These are phyloP conservation scores for Fomitiporia mediterranea DNA, from an alignment of 1,284 basidiomycete genomes.

Conservation along the genomic window DNA sequence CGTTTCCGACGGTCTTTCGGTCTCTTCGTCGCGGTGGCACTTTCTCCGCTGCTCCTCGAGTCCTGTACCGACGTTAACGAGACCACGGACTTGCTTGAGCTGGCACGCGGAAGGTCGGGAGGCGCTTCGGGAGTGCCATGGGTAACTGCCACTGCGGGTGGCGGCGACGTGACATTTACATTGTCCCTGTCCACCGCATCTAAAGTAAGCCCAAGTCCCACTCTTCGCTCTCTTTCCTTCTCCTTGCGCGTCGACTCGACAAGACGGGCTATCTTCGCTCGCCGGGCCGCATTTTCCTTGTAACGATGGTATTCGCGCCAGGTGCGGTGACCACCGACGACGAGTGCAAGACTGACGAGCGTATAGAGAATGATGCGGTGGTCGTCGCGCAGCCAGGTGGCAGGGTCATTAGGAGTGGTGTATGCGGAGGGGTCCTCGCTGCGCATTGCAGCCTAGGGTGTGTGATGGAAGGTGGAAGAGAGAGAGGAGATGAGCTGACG, in stretches of 20 bases:
- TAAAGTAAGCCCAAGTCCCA: neutral
- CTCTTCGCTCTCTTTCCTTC: constrained; percentile 9
- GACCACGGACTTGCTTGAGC: neutral
- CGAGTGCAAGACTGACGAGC: constrained; percentile 12
- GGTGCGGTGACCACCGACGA: constrained; percentile 16
- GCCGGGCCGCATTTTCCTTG: constrained; percentile 7
- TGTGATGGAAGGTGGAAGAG: no score
- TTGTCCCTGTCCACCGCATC: neutral
- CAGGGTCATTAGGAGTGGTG: neutral
- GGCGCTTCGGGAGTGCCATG: neutral
- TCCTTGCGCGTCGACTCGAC: constrained; percentile 10
- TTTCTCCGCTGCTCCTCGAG: neutral
- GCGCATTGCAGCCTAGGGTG: no score
- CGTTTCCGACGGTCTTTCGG: constrained; percentile 19
- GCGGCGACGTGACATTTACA: neutral
- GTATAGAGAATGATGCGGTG: constrained; percentile 18
- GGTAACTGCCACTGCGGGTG: neutral
- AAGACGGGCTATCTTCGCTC: constrained; percentile 8
- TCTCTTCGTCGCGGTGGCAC: constrained; percentile 3
- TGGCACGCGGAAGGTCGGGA: neutral
- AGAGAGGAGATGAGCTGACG: no score
- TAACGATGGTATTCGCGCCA: constrained; percentile 17
- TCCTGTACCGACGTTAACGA: neutral
- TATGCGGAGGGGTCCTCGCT: neutral
- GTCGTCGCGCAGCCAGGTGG: constrained; percentile 11